A percentile compares a stretch with the other conserved stretches of the same genome.
Evolutionary conservation across 306 rosid species (phyloP).

Genomic region (Betula pendula): DNA sequence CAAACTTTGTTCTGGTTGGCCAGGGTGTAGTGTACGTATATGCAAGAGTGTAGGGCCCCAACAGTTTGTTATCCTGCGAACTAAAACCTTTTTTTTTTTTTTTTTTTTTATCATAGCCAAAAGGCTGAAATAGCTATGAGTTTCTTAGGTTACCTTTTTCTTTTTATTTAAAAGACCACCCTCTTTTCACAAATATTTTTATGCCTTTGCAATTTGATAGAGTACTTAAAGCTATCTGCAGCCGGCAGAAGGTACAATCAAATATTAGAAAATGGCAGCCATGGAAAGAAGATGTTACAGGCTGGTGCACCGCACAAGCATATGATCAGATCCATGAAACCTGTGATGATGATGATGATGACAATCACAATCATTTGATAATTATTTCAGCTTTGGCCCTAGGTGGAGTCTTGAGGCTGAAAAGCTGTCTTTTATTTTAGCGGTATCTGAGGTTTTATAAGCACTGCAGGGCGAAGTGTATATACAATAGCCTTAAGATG

Average conservation of each 20-base stretch:
- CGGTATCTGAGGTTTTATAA: slow-evolving; percentile 19
- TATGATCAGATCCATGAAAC: background rate
- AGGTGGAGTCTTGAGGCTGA: slow-evolving; percentile 18
- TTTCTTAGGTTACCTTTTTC: background rate
- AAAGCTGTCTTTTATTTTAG: slow-evolving; percentile 9
- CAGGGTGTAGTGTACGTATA: background rate
- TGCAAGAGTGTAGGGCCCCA: slow-evolving; percentile 33
- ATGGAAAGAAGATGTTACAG: slow-evolving; percentile 27
- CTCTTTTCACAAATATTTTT: background rate
- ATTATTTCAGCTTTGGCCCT: slow-evolving; percentile 26
- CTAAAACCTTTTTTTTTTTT: no score
- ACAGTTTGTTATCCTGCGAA: slow-evolving; percentile 36
- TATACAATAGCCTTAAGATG: background rate
- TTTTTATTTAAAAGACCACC: slow-evolving; percentile 6
- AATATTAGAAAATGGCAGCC: slow-evolving; percentile 4
- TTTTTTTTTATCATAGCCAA: slow-evolving; percentile 9
- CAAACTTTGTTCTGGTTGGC: background rate
- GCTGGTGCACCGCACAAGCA: slow-evolving; percentile 25
- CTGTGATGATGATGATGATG: background rate
- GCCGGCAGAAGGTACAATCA: slow-evolving; percentile 11
- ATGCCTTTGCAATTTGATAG: slow-evolving; percentile 3
- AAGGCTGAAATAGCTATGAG: slow-evolving; percentile 11
- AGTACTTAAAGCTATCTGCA: slow-evolving; percentile 24
- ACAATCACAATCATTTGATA: slow-evolving; percentile 36
- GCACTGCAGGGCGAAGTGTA: slow-evolving; percentile 1